These are phyloP conservation scores for Cyberlindnera saturnus DNA, from an alignment of 805 yeast genomes.

Conservation along the genomic window DNA sequence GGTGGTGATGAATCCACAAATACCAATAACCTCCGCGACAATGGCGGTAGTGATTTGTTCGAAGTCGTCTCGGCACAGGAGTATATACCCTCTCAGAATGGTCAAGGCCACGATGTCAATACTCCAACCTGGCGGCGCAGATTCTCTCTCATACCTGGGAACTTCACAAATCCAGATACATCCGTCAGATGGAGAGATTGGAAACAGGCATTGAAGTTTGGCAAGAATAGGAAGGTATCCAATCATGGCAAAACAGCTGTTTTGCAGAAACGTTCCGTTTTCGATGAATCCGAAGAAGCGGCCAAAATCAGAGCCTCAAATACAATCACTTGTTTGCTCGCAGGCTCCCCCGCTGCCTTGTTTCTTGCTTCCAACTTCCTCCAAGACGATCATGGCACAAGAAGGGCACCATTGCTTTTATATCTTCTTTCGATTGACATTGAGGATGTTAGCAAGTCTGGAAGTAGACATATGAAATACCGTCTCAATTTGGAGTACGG, in stretches of 20 bases:
- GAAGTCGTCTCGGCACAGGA: too few relatives aligned
- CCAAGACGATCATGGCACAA: constrained; percentile 67
- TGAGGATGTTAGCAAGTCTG: constrained; percentile 37
- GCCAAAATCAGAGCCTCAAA: constrained; percentile 32
- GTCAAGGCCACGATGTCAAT: constrained; percentile 3
- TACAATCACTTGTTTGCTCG: constrained; percentile 45
- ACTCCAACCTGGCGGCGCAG: constrained; percentile 21
- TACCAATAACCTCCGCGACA: too few relatives aligned
- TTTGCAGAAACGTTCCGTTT: neutral
- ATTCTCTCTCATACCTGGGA: constrained; percentile 14
- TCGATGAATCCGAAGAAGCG: constrained; percentile 19
- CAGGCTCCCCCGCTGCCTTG: constrained; percentile 71
- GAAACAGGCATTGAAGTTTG: constrained; percentile 23
- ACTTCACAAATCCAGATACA: neutral
- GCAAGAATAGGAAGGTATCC: constrained; percentile 5
- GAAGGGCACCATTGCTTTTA: constrained; percentile 77
- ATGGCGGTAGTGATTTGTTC: too few relatives aligned
- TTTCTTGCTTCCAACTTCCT: constrained; percentile 69
- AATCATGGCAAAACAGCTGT: neutral
- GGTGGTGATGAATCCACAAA: too few relatives aligned
- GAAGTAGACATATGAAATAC: constrained; percentile 35
- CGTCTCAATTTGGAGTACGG: constrained; percentile 86
- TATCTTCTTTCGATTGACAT: constrained; percentile 67
- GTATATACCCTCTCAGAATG: too few relatives aligned
- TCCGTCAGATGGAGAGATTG: constrained; percentile 22